phyloP scores from a whole-genome alignment of 2,329 filamentous ascomycete genomes.

The Xylariaceae sp. region DNA sequence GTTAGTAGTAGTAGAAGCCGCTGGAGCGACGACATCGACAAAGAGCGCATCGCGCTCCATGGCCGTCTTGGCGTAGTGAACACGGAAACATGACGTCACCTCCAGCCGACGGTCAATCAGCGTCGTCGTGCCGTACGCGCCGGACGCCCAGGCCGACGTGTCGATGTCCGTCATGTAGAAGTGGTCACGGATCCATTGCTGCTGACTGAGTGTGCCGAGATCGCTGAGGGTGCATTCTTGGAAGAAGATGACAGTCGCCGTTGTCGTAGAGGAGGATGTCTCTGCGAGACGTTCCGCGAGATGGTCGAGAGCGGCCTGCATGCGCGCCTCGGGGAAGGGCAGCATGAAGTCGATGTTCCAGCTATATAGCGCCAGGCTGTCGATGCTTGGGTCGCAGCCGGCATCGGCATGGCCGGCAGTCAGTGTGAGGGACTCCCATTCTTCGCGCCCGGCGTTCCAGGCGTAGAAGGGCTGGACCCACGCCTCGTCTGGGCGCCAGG shows the following conservation, averaged over 20 bases:
- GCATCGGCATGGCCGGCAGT: neutral
- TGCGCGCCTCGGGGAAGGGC: constrained; percentile 24
- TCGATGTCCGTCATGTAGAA: constrained; percentile 45
- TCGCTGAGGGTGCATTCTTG: constrained; percentile 47
- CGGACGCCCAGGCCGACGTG: constrained; percentile 37
- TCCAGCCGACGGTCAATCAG: constrained; percentile 42
- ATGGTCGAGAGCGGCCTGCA: constrained; percentile 26
- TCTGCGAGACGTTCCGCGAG: constrained; percentile 9
- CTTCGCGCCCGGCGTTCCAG: neutral
- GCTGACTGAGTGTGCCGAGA: constrained; percentile 37
- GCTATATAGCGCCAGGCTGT: constrained; percentile 23
- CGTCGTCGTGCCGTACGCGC: constrained; percentile 46
- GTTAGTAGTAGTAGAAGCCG: neutral
- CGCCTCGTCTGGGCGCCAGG: neutral
- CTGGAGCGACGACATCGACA: constrained; percentile 38
- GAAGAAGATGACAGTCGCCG: constrained; percentile 40
- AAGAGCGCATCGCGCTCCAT: constrained; percentile 49
- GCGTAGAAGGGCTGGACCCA: neutral
- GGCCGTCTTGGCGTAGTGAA: constrained; percentile 41
- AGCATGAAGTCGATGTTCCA: constrained; percentile 35
- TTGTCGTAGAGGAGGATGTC: neutral
- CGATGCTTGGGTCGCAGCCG: neutral
- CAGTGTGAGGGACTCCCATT: neutral
- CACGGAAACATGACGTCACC: constrained; percentile 40
- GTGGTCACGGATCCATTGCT: constrained; percentile 40